Evolutionary conservation across 1,284 basidiomycete genomes (phyloP).

Genomic region (Sporisorium exsertum): DNA sequence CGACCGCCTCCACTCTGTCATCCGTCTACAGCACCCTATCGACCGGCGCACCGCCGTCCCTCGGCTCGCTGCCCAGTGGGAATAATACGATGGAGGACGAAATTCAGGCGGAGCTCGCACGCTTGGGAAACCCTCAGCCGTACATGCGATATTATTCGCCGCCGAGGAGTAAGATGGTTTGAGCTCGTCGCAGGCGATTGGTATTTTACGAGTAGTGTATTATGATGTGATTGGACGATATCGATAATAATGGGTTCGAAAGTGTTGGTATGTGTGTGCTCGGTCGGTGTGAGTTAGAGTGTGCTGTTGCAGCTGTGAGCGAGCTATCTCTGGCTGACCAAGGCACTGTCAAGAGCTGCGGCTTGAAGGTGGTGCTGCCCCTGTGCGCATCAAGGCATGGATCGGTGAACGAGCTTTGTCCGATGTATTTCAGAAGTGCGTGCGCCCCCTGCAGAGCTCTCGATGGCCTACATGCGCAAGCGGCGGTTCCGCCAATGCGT

Average conservation of each 20-base stretch:
- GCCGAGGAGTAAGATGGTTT: conserved; percentile 46
- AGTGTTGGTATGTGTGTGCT: not conserved
- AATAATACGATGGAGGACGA: conserved; percentile 52
- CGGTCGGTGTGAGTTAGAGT: no score
- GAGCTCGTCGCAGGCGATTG: not conserved
- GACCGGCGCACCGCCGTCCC: conserved; percentile 23
- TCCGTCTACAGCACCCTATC: conserved; percentile 39
- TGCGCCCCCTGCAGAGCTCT: no score
- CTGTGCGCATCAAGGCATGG: not conserved
- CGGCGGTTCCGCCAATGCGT: no score
- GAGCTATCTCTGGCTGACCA: not conserved
- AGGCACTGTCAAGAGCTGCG: no score
- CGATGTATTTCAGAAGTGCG: no score
- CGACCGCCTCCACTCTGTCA: conserved; percentile 35
- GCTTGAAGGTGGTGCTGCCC: not conserved
- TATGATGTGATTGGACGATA: not conserved
- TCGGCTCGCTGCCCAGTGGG: conserved; percentile 36
- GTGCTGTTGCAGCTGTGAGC: no score
- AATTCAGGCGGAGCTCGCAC: conserved; percentile 42
- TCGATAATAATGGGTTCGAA: no score
- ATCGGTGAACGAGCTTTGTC: no score
- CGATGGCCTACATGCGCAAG: no score
- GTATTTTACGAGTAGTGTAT: not conserved
- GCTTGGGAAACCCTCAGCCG: conserved; percentile 41
- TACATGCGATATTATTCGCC: conserved; percentile 47